phyloP scores from a whole-genome alignment of 306 rosid genomes.

The Fragaria iinumae region DNA sequence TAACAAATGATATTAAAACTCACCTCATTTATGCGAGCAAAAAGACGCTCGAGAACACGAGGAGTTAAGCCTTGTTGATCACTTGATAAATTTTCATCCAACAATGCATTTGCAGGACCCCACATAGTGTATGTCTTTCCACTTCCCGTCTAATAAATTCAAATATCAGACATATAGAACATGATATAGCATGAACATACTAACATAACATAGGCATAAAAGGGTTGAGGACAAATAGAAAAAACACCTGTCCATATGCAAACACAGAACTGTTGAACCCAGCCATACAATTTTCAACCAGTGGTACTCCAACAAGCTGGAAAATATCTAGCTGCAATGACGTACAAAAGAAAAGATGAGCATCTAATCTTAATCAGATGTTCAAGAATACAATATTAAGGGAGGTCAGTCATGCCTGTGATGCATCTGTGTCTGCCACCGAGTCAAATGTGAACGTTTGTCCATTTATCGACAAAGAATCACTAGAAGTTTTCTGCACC shows the following conservation, averaged over 20 bases:
- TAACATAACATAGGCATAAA: neutral
- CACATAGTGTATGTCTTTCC: slow-evolving; percentile 99
- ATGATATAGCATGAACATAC: slow-evolving; percentile 8
- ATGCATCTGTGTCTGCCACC: slow-evolving; percentile 70
- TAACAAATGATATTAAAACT: slow-evolving; percentile 20
- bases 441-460: slow-evolving; percentile 93
- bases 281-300: slow-evolving; percentile 90
- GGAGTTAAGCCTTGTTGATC: slow-evolving; percentile 91
- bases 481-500: slow-evolving; percentile 68
- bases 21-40: slow-evolving; percentile 85
- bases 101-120: slow-evolving; percentile 95
- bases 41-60: slow-evolving; percentile 81
- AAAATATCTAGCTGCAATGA: slow-evolving; percentile 79
- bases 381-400: slow-evolving; percentile 15
- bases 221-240: slow-evolving; percentile 1
- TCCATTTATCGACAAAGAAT: slow-evolving; percentile 73
- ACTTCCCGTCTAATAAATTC: slow-evolving; percentile 75
- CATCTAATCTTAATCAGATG: slow-evolving; percentile 2
- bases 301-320: slow-evolving; percentile 87
- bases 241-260: slow-evolving; percentile 92
- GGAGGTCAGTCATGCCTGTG: slow-evolving; percentile 63
- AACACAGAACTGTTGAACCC: slow-evolving; percentile 97
- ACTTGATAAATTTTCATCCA: slow-evolving; percentile 50
- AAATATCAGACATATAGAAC: slow-evolving; percentile 10
- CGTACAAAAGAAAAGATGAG: slow-evolving; percentile 14